Percentiles rank a stretch among this genome's conserved stretches.
Conservation (phyloP, 179 eudicot genomes). For the Carnegiea gigantea region DNA sequence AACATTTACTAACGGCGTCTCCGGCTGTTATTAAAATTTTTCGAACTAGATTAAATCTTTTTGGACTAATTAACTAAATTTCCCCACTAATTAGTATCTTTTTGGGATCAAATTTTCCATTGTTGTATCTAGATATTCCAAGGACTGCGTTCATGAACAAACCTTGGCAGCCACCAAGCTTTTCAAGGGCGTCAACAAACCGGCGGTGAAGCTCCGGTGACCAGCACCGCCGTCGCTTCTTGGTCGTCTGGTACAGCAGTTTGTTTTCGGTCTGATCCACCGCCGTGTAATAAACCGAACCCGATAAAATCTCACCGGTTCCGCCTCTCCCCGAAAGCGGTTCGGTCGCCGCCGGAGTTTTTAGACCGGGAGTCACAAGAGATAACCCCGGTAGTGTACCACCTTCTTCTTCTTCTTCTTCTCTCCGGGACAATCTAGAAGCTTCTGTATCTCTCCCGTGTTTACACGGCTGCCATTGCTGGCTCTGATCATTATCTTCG, state of each 20-base stretch:
- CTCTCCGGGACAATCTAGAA: background rate
- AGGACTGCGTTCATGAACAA: background rate
- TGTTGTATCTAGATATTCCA: too few relatives aligned
- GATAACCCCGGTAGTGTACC: constrained; percentile 15
- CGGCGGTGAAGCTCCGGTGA: constrained; percentile 51
- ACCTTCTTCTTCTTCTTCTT: background rate
- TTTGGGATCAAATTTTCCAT: too few relatives aligned
- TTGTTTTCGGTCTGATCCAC: constrained; percentile 10
- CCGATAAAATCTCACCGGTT: background rate
- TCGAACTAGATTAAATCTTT: too few relatives aligned
- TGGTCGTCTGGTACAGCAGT: constrained; percentile 19
- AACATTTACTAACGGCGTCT: too few relatives aligned
- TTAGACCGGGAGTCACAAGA: constrained; percentile 16
- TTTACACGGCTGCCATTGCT: background rate
- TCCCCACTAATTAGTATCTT: too few relatives aligned
- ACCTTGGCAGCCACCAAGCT: constrained; percentile 54
- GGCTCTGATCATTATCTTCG: background rate
- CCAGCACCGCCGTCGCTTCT: constrained; percentile 55
- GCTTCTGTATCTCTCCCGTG: constrained; percentile 8
- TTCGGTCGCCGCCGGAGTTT: constrained; percentile 2
- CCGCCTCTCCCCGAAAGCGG: constrained; percentile 4
- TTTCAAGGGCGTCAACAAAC: constrained; percentile 42
- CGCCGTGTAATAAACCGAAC: constrained; percentile 2
- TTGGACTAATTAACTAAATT: too few relatives aligned
- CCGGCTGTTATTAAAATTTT: too few relatives aligned